Conservation (phyloP, 1,284 basidiomycete species). For the Rugosomyces carneus region DNA sequence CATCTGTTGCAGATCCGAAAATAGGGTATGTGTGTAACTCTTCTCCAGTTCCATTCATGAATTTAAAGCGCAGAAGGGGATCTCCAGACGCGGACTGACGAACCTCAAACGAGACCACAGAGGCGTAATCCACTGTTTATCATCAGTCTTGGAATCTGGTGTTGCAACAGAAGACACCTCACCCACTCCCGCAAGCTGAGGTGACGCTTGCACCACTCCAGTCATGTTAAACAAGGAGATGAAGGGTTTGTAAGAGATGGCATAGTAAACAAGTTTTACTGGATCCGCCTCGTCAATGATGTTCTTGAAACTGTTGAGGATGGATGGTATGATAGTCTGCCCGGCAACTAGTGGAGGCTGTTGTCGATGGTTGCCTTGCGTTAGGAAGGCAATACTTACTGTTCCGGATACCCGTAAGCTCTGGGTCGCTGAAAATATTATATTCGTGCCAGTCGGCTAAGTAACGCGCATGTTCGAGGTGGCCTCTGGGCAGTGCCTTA, state of each 20-base stretch:
- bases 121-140: constrained; percentile 63
- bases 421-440: constrained; percentile 56
- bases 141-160: constrained; percentile 6
- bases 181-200: constrained; percentile 62
- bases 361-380: neutral
- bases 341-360: constrained; percentile 51
- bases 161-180: constrained; percentile 17
- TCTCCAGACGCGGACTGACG: constrained; percentile 42
- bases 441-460: constrained; percentile 77
- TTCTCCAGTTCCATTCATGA: constrained; percentile 70
- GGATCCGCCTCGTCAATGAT: constrained; percentile 58
- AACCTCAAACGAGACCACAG: constrained; percentile 66
- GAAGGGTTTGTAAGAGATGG: constrained; percentile 80
- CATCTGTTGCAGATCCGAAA: constrained; percentile 40
- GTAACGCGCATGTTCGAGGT: constrained; percentile 52
- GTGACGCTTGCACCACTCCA: constrained; percentile 42
- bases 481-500: constrained; percentile 44
- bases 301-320: constrained; percentile 52
- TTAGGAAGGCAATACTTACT: constrained; percentile 31
- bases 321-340: constrained; percentile 56
- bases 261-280: constrained; percentile 58
- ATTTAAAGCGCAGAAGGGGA: constrained; percentile 64
- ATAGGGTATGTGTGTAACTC: constrained; percentile 55
- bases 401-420: constrained; percentile 62
- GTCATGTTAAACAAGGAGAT: constrained; percentile 80